A percentile compares a stretch with the other conserved stretches of the same genome.
phyloP scores from a whole-genome alignment of 2,329 filamentous ascomycete genomes.

The Ceratocystis smalleyi region DNA sequence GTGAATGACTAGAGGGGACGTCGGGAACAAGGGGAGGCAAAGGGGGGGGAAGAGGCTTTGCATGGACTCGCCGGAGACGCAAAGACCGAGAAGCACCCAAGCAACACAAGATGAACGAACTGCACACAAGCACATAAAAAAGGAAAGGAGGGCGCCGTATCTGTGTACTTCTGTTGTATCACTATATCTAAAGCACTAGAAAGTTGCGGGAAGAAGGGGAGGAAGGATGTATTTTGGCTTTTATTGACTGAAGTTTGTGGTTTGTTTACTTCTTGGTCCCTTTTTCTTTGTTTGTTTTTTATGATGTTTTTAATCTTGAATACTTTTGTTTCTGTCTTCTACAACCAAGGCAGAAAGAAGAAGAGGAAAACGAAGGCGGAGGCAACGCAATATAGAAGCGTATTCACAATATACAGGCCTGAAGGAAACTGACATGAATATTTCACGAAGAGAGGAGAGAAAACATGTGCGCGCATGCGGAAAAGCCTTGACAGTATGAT shows the following conservation, averaged over 20 bases:
- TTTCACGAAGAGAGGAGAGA: no score
- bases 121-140: not conserved
- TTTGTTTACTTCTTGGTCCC: not conserved
- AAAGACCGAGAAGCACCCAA: not conserved
- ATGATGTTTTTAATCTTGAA: not conserved
- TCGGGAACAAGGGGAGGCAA: not conserved
- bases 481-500: not conserved
- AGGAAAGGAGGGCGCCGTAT: not conserved
- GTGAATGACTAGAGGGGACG: not conserved
- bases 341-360: not conserved
- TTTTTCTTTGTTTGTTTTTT: not conserved
- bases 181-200: constrained; percentile 4
- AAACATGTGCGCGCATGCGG: no score
- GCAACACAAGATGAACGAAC: no score
- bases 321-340: not conserved
- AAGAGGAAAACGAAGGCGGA: not conserved
- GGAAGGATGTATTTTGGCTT: not conserved
- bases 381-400: no score
- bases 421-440: no score
- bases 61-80: not conserved
- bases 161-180: constrained; percentile 6
- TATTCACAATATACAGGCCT: no score
- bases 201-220: not conserved
- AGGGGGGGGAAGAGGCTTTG: not conserved
- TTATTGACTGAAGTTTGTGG: not conserved